Evolutionary conservation across 371 early-diverging fungal species (phyloP), one percentile per base, ranked within the genome.

Genomic region (Mucor saturninus): DNA sequence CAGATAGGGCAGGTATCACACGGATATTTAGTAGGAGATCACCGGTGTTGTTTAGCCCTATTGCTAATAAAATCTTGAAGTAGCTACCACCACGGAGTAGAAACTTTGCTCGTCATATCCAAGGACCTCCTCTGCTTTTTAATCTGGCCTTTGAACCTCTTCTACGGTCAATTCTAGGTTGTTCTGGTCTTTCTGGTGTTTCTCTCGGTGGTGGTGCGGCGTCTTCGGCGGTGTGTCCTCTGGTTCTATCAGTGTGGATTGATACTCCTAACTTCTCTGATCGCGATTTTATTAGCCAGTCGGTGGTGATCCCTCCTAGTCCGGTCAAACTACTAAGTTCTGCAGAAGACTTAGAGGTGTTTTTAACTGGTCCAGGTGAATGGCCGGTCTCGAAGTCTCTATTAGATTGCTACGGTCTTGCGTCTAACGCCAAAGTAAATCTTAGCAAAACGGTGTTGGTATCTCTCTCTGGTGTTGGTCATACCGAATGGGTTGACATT

Each of bases 291-390:
- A n/a, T n/a, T n/a, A n/a, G n/a, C 56, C 56, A 13, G 30, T 71
- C 13, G 65, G 67, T 38, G 73, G 69, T 0, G n/a, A n/a, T 49
- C 8, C 54, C 62, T 0, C 50, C 55, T 2, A 53, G 46, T 7
- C 2, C n/a, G n/a, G n/a, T 74, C 10, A 69, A 68, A 26, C 31
- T 60, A 1, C 30, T 71, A 11, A 50, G 59, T 4, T 74, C 66
- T 57, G 67, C 68, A 0, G 68, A 67, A 45, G 65, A 69, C 43
- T 37, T 74, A 1, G 40, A 56, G 21, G 66, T 68, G 1, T 74
- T 69, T 51, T 45, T 74, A 11, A 21, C 37, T 5, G 4, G 5
- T 32, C 40, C 53, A 15, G 4, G 2, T 21, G 66, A 65, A 35
- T 60, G 66, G 65, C 31, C 32, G 2, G 21, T n/a, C 0, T 37